phyloP scores from a whole-genome alignment of 345 rosid genomes.

The Rhodomyrtus tomentosa region DNA sequence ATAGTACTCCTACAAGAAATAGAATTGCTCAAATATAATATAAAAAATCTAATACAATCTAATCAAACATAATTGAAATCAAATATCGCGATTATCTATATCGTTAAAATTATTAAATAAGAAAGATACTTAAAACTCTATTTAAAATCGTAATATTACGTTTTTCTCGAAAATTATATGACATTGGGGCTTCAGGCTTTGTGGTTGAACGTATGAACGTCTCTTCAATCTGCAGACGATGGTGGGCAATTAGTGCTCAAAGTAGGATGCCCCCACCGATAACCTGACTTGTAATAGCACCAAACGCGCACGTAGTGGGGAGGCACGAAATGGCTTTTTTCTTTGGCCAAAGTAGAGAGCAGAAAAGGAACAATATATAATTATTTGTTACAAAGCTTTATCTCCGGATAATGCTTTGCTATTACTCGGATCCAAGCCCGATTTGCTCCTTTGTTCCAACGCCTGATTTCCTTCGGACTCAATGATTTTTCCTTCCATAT shows the following conservation, averaged over 20 bases:
- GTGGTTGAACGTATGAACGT: not conserved
- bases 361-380: no score
- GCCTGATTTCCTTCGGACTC: not conserved
- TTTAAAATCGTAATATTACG: no score
- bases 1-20: no score
- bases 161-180: no score
- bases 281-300: not conserved
- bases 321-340: not conserved
- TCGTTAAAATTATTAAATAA: no score
- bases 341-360: not conserved
- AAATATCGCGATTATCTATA: no score
- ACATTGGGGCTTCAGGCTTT: not conserved
- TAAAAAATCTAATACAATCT: no score
- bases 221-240: not conserved
- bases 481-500: not conserved
- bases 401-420: not conserved
- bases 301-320: not conserved
- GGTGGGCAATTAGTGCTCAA: not conserved
- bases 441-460: not conserved
- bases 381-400: no score
- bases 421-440: not conserved
- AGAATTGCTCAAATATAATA: no score
- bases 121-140: no score
- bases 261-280: not conserved
- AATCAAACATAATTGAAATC: no score